These are phyloP conservation scores for Agaricus subrufescens DNA, from an alignment of 768 basidiomycete species.

Conservation along the genomic window DNA sequence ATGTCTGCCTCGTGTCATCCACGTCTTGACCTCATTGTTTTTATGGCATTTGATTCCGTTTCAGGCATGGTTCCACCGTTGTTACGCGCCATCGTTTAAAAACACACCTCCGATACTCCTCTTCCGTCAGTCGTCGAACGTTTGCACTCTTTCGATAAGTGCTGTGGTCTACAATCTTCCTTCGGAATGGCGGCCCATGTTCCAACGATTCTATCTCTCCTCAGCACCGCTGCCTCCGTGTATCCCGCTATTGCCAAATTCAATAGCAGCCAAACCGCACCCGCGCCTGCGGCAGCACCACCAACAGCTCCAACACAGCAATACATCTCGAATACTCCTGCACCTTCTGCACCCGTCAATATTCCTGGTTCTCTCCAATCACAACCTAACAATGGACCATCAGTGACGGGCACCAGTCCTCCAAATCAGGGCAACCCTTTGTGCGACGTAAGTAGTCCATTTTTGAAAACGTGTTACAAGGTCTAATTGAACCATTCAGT, in stretches of 20 bases:
- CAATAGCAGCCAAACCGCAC: conserved; percentile 22
- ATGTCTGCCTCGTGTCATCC: conserved; percentile 25
- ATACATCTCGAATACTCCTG: conserved; percentile 17
- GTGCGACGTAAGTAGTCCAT: conserved; percentile 42
- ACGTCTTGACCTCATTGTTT: conserved; percentile 34
- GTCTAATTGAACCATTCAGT: conserved; percentile 24
- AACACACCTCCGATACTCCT: conserved; percentile 13
- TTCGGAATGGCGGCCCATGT: conserved; percentile 36
- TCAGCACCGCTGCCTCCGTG: conserved; percentile 18
- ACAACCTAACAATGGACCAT: conserved; percentile 18
- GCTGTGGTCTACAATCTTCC: neutral
- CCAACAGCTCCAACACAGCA: conserved; percentile 22
- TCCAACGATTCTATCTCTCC: conserved; percentile 40
- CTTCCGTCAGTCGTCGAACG: conserved; percentile 5
- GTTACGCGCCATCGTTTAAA: conserved; percentile 21
- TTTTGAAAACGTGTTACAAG: neutral
- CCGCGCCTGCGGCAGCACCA: conserved; percentile 14
- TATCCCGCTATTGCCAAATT: conserved; percentile 20
- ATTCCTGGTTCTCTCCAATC: conserved; percentile 22
- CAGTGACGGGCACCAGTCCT: conserved; percentile 21
- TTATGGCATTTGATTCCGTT: conserved; percentile 15
- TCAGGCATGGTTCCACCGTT: conserved; percentile 16
- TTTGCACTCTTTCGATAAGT: conserved; percentile 14
- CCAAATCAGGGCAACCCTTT: conserved; percentile 28
- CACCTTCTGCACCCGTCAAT: conserved; percentile 26